Percentiles rank a stretch among this genome's conserved stretches.
phyloP scores from a whole-genome alignment of 225 moss, liverwort and hornwort genomes.

The Rhytidiadelphus loreus region DNA sequence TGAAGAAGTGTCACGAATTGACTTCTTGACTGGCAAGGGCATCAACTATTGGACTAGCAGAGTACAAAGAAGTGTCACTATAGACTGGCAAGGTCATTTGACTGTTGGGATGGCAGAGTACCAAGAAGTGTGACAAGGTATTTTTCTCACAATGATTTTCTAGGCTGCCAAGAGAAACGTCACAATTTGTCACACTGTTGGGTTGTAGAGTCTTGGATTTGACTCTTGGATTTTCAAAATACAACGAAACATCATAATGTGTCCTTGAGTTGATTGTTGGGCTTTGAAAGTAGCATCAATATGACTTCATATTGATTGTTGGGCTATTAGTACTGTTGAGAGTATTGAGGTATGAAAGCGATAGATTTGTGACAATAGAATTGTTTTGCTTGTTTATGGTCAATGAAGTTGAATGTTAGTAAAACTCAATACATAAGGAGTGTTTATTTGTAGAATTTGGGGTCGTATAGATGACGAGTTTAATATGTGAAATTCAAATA shows the following conservation, averaged over 20 bases:
- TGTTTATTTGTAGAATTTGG: neutral
- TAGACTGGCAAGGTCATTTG: too few species aligned
- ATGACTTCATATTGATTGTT: neutral
- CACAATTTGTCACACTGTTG: neutral
- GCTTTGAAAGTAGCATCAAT: neutral
- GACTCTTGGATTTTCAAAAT: neutral
- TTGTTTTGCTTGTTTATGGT: neutral
- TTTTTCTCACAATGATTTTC: too few species aligned
- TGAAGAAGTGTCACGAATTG: too few species aligned
- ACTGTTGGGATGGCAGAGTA: neutral
- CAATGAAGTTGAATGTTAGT: neutral
- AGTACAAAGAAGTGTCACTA: neutral
- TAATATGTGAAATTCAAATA: too few species aligned
- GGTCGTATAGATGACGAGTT: neutral
- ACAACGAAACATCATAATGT: fast-evolving
- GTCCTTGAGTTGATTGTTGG: fast-evolving
- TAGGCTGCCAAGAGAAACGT: too few species aligned
- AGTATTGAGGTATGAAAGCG: neutral
- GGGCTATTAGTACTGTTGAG: fast-evolving
- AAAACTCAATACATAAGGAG: neutral
- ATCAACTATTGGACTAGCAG: fast-evolving
- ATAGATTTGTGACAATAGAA: fast-evolving
- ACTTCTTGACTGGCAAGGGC: too few species aligned
- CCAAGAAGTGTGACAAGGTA: too few species aligned
- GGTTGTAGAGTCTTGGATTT: neutral